phyloP scores from a whole-genome alignment of 2,329 filamentous ascomycete genomes.

The Tolypocladium capitatum region DNA sequence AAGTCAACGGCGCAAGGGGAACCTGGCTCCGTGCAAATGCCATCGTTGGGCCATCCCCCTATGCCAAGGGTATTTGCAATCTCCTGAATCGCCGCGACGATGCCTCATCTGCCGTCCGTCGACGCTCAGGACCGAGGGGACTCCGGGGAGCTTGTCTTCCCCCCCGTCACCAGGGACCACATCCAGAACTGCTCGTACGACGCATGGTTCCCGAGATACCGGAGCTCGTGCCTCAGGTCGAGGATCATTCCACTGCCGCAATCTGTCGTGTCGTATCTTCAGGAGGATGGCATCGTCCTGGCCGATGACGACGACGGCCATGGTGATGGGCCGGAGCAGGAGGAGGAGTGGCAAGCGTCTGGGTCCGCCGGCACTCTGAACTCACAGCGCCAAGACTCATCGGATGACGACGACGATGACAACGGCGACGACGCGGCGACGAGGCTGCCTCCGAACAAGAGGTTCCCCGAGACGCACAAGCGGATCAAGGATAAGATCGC shows the following conservation, averaged over 20 bases:
- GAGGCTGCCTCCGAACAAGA: slow-evolving; percentile 34
- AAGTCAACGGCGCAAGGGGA: background rate
- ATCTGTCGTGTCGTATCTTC: slow-evolving; percentile 73
- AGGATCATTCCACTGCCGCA: slow-evolving; percentile 65
- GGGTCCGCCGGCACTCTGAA: slow-evolving; percentile 1
- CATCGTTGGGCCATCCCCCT: background rate
- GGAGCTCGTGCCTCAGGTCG: slow-evolving; percentile 70
- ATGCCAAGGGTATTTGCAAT: background rate
- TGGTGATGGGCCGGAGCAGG: slow-evolving; percentile 32
- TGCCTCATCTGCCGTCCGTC: slow-evolving; percentile 21
- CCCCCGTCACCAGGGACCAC: slow-evolving; percentile 71
- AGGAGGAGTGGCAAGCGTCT: slow-evolving; percentile 35
- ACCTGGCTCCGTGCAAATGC: background rate
- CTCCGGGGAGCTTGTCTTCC: slow-evolving; percentile 47
- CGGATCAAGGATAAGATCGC: slow-evolving; percentile 63
- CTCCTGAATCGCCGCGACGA: slow-evolving; percentile 5
- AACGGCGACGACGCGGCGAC: slow-evolving; percentile 33
- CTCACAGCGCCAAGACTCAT: slow-evolving; percentile 13
- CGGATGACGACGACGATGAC: slow-evolving; percentile 38
- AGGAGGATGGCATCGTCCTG: slow-evolving; percentile 83
- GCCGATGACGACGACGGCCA: slow-evolving; percentile 49
- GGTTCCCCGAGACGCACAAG: slow-evolving; percentile 61
- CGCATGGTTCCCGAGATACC: slow-evolving; percentile 79
- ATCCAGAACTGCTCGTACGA: slow-evolving; percentile 93
- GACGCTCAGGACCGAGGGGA: slow-evolving; percentile 5